phyloP scores from a whole-genome alignment of 1,284 basidiomycete species.

The Taiwanofungus camphoratus region DNA sequence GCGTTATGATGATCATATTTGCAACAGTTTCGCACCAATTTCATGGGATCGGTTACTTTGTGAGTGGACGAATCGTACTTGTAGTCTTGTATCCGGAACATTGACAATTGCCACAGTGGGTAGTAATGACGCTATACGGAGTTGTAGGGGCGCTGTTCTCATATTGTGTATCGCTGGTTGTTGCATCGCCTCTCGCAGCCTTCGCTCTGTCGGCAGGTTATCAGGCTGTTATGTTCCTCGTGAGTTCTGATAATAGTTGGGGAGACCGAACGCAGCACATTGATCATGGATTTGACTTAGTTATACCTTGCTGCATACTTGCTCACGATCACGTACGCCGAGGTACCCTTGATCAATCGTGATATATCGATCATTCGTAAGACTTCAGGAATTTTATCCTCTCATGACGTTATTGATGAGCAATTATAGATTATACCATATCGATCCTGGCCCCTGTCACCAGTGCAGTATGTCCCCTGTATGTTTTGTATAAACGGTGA shows the following conservation, averaged over 20 bases:
- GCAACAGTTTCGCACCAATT: conserved; percentile 57
- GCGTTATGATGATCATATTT: conserved; percentile 59
- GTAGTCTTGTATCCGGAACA: neutral
- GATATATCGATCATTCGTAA: conserved; percentile 58
- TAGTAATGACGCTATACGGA: conserved; percentile 68
- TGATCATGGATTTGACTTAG: conserved; percentile 29
- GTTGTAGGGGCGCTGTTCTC: conserved; percentile 63
- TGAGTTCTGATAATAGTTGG: no score
- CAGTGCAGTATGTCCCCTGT: conserved; percentile 48
- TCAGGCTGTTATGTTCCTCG: conserved; percentile 67
- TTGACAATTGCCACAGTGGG: no score
- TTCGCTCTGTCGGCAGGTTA: conserved; percentile 73
- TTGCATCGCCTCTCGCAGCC: conserved; percentile 64
- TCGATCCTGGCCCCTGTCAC: conserved; percentile 66
- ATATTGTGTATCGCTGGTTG: conserved; percentile 59
- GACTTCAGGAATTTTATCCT: conserved; percentile 18
- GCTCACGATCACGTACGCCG: conserved; percentile 65
- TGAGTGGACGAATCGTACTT: conserved; percentile 30
- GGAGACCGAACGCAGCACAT: no score
- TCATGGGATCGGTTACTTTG: conserved; percentile 63
- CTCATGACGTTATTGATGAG: neutral
- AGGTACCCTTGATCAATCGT: conserved; percentile 44
- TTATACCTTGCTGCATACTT: conserved; percentile 62
- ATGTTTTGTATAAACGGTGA: conserved; percentile 9
- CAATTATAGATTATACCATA: conserved; percentile 51